phyloP scores from a whole-genome alignment of 192 early-diverging fungal genomes.

The Neocallimastix lanati region DNA sequence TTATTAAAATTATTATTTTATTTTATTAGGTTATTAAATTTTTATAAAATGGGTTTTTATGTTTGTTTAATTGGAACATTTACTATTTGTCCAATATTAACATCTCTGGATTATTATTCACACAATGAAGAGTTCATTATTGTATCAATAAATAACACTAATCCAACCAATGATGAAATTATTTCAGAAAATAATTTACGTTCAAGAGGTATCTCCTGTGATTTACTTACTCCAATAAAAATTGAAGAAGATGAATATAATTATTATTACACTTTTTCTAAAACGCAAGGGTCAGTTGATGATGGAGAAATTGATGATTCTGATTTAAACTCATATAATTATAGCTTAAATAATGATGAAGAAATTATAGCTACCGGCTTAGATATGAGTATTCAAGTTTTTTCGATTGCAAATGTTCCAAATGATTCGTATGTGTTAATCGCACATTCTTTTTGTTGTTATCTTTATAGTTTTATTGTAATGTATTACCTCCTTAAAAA shows the following conservation, averaged over 20 bases:
- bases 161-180: not conserved
- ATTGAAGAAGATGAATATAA: no score
- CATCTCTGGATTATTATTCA: not conserved
- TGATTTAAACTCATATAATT: not conserved
- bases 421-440: not conserved
- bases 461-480: not conserved
- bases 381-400: not conserved
- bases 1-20: no score
- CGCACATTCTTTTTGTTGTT: not conserved
- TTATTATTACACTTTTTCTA: no score
- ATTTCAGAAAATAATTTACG: not conserved
- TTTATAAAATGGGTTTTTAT: not conserved
- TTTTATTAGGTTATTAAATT: not conserved
- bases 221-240: no score
- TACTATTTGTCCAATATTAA: not conserved
- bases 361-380: not conserved
- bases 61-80: not conserved
- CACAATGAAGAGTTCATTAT: not conserved
- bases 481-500: not conserved
- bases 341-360: not conserved
- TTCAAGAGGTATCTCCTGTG: no score
- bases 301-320: no score
- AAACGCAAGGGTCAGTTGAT: no score
- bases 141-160: not conserved
- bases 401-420: not conserved